Evolutionary conservation across 805 yeast genomes (phyloP), one percentile per base, ranked within the genome.

Genomic region (Wickerhamiella nectarea): DNA sequence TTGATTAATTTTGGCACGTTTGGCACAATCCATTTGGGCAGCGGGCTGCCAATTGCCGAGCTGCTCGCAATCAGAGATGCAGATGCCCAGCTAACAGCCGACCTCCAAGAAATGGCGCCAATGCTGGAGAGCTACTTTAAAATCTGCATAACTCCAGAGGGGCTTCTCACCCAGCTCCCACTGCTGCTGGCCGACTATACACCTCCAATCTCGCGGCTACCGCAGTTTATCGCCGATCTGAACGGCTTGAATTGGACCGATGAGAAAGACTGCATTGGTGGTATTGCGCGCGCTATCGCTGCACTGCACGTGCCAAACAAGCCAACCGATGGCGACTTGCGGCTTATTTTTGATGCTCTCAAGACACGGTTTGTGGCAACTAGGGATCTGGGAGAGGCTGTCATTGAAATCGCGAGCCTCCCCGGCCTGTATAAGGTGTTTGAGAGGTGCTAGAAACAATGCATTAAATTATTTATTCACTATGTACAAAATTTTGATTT

Each of bases 341-440:
- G 42, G 31, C 56, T 66, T 0, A 51, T 87, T 1, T 78, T 85
- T 49, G 94, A 94, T 0, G 60, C 72, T 18, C 56, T 84, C 6
- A 77, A 78, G 50, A 66, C 67, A 47, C 62, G 76, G 37, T 72
- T 85, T 21, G 56, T 85, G 11, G 94, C 87, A 0, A 73, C 93
- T 0, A 65, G 65, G 11, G 56, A 54, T 2, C 52, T 85, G 29
- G 50, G 60, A 4, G 56, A 66, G 11, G 78, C 75, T 45, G 75
- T 86, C 3, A 71, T 83, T 4, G 95, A 89, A 58, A 75, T 91
- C 31, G 96, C 98, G 0, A 86, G 79, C 56, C 61, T 91, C 24
- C 97, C 97, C 1, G 94, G 94, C 0, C 65, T 91, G 45, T 91
- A 91, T 61, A 74, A 70, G 54, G 94, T 93, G 4, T 91, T 91